These are phyloP conservation scores for Mucor sp. DNA, from an alignment of 371 early-diverging fungal species.

Conservation along the genomic window DNA sequence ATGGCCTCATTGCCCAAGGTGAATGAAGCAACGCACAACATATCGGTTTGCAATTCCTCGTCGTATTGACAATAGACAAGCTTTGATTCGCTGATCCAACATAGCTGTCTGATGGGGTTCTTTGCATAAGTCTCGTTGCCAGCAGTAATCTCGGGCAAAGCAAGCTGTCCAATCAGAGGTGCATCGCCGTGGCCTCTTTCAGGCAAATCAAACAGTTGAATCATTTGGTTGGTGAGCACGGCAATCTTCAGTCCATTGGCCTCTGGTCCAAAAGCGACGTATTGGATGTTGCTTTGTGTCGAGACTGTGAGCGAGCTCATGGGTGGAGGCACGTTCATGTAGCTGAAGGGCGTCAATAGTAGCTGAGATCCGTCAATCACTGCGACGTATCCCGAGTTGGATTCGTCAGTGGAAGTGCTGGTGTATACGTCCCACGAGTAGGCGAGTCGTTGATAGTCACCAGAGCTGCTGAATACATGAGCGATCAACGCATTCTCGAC, in stretches of 20 bases:
- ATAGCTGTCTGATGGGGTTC: slow-evolving; percentile 36
- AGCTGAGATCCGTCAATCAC: slow-evolving; percentile 77
- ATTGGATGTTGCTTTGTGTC: slow-evolving; percentile 49
- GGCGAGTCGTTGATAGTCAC: slow-evolving; percentile 55
- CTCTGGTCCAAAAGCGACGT: slow-evolving; percentile 68
- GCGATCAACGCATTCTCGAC: slow-evolving; percentile 65
- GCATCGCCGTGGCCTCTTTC: slow-evolving; percentile 32
- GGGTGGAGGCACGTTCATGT: slow-evolving; percentile 94
- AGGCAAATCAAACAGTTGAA: slow-evolving; percentile 51
- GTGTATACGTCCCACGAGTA: slow-evolving; percentile 62
- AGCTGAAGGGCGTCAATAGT: slow-evolving; percentile 84
- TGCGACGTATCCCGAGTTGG: slow-evolving; percentile 69
- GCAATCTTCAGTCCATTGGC: slow-evolving; percentile 70
- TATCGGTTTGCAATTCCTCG: slow-evolving; percentile 22
- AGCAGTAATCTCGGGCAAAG: slow-evolving; percentile 8
- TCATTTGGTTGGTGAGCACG: slow-evolving; percentile 58
- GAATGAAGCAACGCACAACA: slow-evolving; percentile 28
- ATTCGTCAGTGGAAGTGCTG: slow-evolving; percentile 53
- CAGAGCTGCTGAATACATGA: slow-evolving; percentile 57
- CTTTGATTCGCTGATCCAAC: slow-evolving; percentile 33
- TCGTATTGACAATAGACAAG: slow-evolving; percentile 39
- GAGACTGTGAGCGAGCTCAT: slow-evolving; percentile 67
- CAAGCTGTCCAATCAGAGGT: slow-evolving; percentile 11
- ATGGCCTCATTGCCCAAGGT: slow-evolving; percentile 3
- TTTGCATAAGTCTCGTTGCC: slow-evolving; percentile 5